These are phyloP conservation scores for Mycena galericulata DNA, from an alignment of 768 basidiomycete species.

Conservation along the genomic window DNA sequence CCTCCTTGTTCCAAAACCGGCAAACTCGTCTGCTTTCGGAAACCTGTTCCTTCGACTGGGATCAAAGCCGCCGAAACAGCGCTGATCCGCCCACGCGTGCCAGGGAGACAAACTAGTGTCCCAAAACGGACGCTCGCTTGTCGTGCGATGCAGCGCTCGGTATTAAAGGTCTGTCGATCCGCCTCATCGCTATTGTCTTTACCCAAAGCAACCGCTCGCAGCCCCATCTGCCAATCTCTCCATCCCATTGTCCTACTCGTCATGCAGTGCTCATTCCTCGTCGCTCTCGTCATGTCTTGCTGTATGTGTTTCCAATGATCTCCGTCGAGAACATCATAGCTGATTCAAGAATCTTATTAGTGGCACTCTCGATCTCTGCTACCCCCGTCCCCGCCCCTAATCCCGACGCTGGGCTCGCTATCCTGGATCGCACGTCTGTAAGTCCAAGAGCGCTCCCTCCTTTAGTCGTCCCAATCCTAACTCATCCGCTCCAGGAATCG, in stretches of 20 bases:
- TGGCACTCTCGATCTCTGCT: conserved; percentile 4
- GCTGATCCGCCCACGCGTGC: no score
- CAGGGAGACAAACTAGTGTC: no score
- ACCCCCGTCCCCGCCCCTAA: not conserved
- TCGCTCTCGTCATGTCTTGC: conserved; percentile 2
- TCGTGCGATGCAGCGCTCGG: no score
- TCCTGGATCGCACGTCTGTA: not conserved
- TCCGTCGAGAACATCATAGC: not conserved
- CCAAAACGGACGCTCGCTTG: no score
- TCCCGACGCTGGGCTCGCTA: not conserved
- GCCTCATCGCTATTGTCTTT: no score
- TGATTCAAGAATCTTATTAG: not conserved
- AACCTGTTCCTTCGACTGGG: no score
- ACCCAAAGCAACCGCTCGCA: no score
- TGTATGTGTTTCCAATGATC: not conserved
- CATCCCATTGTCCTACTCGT: not conserved
- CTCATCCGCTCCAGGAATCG: not conserved
- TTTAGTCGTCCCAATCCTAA: not conserved
- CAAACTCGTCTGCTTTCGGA: no score
- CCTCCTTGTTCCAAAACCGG: no score
- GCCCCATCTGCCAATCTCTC: no score
- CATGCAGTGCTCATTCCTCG: conserved; percentile 11
- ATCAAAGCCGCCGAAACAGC: no score
- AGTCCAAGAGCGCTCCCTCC: not conserved
- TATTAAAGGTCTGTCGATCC: no score